Percentiles rank a stretch among this genome's conserved stretches.
phyloP scores from a whole-genome alignment of 1,284 basidiomycete species.

The Sporisorium iseilematis-ciliati region DNA sequence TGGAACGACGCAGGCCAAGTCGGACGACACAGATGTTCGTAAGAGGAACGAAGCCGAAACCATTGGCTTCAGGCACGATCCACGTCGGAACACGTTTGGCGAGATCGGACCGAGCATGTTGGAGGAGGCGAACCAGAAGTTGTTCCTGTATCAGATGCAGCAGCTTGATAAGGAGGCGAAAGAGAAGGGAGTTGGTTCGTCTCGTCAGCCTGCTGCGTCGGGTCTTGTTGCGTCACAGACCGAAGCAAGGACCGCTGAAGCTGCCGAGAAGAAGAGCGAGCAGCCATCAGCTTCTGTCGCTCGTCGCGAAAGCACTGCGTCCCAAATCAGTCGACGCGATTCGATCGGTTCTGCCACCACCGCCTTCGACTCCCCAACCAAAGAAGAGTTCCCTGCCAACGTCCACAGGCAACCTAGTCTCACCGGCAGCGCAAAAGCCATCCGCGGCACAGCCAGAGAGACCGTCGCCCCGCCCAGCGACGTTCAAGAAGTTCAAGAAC shows the following conservation, averaged over 20 bases:
- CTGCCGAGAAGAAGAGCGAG: slow-evolving; percentile 6
- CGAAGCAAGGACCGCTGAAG: neutral
- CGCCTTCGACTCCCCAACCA: slow-evolving; percentile 50
- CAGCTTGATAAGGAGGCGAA: slow-evolving; percentile 24
- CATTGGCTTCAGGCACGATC: slow-evolving; percentile 23
- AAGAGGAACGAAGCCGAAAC: slow-evolving; percentile 12
- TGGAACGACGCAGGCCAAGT: slow-evolving; percentile 34
- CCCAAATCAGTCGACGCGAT: slow-evolving; percentile 36
- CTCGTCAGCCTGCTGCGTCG: slow-evolving; percentile 17
- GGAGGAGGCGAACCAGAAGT: slow-evolving; percentile 41
- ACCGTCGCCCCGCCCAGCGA: slow-evolving; percentile 53
- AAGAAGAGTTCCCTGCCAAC: slow-evolving; percentile 24
- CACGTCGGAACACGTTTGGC: slow-evolving; percentile 39
- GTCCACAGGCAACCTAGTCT: slow-evolving; percentile 4
- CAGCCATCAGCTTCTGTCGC: slow-evolving; percentile 2
- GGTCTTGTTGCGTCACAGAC: neutral
- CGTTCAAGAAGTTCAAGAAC: slow-evolving; percentile 39
- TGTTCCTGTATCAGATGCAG: slow-evolving; percentile 41
- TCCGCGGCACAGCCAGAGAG: slow-evolving; percentile 21
- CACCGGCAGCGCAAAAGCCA: slow-evolving; percentile 9
- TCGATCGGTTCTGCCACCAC: slow-evolving; percentile 55
- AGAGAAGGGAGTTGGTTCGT: slow-evolving; percentile 23
- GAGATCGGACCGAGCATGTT: slow-evolving; percentile 34
- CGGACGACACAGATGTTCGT: slow-evolving; percentile 34
- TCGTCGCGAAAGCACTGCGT: slow-evolving; percentile 29